These are phyloP conservation scores for Podospora pseudocomata DNA, from an alignment of 495 filamentous ascomycete genomes.

Conservation along the genomic window DNA sequence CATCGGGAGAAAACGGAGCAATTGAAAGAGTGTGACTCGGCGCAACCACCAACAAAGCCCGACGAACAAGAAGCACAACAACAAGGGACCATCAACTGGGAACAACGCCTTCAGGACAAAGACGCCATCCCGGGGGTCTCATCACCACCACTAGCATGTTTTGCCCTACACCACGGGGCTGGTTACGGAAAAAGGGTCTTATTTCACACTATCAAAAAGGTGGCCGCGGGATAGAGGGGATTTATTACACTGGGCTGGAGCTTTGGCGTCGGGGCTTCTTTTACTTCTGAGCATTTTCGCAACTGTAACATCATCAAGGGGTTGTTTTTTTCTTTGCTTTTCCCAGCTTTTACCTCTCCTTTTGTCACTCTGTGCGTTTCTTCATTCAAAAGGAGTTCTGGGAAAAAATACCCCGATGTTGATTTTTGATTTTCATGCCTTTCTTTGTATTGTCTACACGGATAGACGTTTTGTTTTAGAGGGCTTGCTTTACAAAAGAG, in stretches of 20 bases:
- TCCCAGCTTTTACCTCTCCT: slow-evolving; percentile 4
- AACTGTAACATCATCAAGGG: neutral
- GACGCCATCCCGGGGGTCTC: neutral
- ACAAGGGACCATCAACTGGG: neutral
- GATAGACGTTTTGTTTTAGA: neutral
- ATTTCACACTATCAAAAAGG: slow-evolving; percentile 9
- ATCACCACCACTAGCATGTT: slow-evolving; percentile 1
- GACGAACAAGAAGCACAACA: neutral
- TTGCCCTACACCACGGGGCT: slow-evolving; percentile 1
- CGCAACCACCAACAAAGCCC: neutral
- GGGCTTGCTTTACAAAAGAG: slow-evolving; percentile 4
- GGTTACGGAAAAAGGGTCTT: neutral
- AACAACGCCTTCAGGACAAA: neutral
- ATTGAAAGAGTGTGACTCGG: neutral
- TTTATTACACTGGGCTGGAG: neutral
- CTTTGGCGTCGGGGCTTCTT: slow-evolving; percentile 11
- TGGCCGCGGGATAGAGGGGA: slow-evolving; percentile 10
- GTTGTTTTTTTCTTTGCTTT: neutral
- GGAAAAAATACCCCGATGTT: slow-evolving; percentile 15
- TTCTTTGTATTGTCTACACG: neutral
- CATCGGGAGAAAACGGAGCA: neutral
- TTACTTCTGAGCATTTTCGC: slow-evolving; percentile 15
- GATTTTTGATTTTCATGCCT: slow-evolving; percentile 7
- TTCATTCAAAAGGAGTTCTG: neutral
- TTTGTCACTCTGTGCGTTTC: slow-evolving; percentile 9